These are phyloP conservation scores for Eruca vesicaria DNA, from an alignment of 441 rosid species.

Conservation along the genomic window DNA sequence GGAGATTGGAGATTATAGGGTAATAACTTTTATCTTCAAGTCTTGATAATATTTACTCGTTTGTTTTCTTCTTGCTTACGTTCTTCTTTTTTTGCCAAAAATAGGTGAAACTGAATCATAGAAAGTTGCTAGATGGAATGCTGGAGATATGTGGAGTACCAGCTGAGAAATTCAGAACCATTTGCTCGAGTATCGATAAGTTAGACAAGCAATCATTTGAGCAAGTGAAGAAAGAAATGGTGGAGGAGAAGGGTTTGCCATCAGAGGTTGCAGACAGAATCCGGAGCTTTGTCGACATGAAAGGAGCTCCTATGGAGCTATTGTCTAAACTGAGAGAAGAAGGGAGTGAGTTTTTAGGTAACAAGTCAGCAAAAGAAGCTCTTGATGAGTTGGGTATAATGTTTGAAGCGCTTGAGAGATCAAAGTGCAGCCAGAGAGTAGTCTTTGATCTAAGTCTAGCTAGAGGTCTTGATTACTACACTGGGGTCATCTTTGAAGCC, in stretches of 20 bases:
- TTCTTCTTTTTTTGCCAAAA: not conserved
- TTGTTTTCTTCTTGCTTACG: not conserved
- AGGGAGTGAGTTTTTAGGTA: conserved; percentile 57
- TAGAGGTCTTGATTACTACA: conserved; percentile 94
- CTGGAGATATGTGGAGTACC: conserved; percentile 65
- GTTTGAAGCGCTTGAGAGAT: conserved; percentile 76
- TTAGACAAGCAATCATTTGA: conserved; percentile 59
- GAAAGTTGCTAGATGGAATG: conserved; percentile 78
- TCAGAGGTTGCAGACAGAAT: conserved; percentile 69
- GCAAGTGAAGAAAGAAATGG: conserved; percentile 89
- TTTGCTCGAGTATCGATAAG: conserved; percentile 60
- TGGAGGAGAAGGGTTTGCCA: conserved; percentile 83
- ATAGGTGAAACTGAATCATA: conserved; percentile 87
- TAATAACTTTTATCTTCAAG: conserved; percentile 22
- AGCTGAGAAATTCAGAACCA: conserved; percentile 52
- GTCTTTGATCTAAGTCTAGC: conserved; percentile 95
- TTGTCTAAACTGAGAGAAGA: conserved; percentile 56
- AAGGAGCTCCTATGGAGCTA: conserved; percentile 61
- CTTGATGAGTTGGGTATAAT: conserved; percentile 69
- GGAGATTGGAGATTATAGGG: conserved; percentile 81
- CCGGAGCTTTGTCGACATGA: conserved; percentile 73
- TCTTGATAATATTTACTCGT: not conserved
- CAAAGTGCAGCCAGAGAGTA: conserved; percentile 71
- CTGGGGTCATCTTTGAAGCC: conserved; percentile 90
- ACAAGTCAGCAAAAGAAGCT: conserved; percentile 60